A percentile compares a stretch with the other conserved stretches of the same genome.
Evolutionary conservation across 176 grass and related monocot genomes (phyloP).

Genomic region (Bolboschoenus planiculmis): DNA sequence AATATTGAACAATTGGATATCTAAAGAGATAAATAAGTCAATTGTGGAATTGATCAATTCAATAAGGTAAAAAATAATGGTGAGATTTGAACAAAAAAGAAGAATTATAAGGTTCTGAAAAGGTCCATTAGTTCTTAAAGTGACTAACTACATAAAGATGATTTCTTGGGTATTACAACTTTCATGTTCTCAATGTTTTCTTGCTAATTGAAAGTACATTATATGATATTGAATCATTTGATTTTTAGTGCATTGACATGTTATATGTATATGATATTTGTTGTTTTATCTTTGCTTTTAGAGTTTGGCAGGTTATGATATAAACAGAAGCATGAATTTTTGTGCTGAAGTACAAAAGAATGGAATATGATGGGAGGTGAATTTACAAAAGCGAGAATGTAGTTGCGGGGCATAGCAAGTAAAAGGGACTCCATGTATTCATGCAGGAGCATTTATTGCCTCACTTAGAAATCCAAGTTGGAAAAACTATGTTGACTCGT

Average conservation of each 20-base stretch:
- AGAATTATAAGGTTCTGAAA: not conserved
- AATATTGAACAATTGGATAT: too few species aligned
- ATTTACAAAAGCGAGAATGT: not conserved
- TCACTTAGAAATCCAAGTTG: not conserved
- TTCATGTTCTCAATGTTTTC: too few species aligned
- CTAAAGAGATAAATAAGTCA: too few species aligned
- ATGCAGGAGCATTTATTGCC: not conserved
- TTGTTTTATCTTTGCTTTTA: not conserved
- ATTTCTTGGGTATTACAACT: not conserved
- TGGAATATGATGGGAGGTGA: not conserved
- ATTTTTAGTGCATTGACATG: not conserved
- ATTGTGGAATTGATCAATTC: not conserved
- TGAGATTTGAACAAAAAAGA: not conserved
- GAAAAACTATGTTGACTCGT: not conserved
- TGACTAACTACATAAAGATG: not conserved
- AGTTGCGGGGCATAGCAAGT: constrained; percentile 4
- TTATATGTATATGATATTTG: not conserved
- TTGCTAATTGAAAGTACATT: too few species aligned
- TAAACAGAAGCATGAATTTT: not conserved
- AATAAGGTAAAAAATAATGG: too few species aligned
- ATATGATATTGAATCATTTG: too few species aligned
- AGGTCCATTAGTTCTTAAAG: not conserved
- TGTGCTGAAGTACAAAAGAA: not conserved
- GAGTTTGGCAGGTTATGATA: not conserved
- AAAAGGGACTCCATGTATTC: not conserved